Percentiles rank a stretch among this genome's conserved stretches.
Conservation (phyloP, 2,329 filamentous ascomycete species). For the Pestalotiopsis sp. region DNA sequence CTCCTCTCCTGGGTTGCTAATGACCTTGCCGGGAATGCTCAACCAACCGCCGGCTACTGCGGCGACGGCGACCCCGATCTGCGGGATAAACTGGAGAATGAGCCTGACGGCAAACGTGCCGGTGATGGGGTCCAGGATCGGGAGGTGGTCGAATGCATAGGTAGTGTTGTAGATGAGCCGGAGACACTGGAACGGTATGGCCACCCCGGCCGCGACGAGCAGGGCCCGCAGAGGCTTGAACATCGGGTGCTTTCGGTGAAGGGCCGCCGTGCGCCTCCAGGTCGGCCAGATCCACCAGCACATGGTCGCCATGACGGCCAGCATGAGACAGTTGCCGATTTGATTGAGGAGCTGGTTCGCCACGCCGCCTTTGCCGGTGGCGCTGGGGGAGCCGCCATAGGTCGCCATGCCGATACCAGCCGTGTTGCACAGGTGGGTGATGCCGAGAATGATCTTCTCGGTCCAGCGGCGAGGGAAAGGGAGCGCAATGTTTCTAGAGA, state of each 20-base stretch:
- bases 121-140: neutral
- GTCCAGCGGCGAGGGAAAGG: constrained; percentile 1
- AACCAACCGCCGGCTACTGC: neutral
- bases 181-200: neutral
- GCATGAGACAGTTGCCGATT: constrained; percentile 6
- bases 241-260: neutral
- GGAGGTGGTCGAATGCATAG: constrained; percentile 1
- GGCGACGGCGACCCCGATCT: neutral
- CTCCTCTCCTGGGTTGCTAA: neutral
- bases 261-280: neutral
- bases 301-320: neutral
- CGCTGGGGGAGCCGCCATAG: constrained; percentile 1
- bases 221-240: neutral
- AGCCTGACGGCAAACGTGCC: neutral
- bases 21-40: neutral
- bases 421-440: constrained; percentile 4
- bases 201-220: neutral
- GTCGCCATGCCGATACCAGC: neutral
- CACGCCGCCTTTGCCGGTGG: neutral
- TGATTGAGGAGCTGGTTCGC: neutral
- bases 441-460: constrained; percentile 1
- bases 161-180: neutral
- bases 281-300: constrained; percentile 8
- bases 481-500: neutral
- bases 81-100: neutral